Evolutionary conservation across 306 rosid genomes (phyloP).

Genomic region (Ammopiptanthus mongolicus): DNA sequence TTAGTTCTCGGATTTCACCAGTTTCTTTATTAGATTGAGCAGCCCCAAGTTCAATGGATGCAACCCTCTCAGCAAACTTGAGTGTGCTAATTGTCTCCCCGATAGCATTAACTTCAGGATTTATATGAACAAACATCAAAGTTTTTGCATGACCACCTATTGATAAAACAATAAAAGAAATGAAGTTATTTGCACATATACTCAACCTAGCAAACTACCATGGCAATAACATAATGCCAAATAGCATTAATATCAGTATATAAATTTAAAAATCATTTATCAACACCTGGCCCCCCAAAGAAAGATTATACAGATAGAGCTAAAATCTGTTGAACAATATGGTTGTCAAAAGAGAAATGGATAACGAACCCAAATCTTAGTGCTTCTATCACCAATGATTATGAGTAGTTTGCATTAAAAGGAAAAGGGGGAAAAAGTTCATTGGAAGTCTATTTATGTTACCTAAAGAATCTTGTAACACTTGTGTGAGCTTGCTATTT

Average conservation of each 20-base stretch:
- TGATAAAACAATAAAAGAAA: conserved; percentile 13
- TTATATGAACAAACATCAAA: conserved; percentile 98
- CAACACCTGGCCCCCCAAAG: neutral
- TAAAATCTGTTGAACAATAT: neutral
- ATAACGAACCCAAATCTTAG: neutral
- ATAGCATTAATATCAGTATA: neutral
- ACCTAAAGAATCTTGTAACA: conserved; percentile 96
- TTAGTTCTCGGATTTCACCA: conserved; percentile 81
- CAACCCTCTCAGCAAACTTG: conserved; percentile 97
- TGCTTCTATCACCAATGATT: neutral
- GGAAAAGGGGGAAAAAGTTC: neutral
- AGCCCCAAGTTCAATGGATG: conserved; percentile 90
- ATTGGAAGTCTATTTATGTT: conserved; percentile 10
- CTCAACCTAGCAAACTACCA: neutral
- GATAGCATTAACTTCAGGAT: conserved; percentile 79
- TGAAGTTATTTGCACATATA: neutral
- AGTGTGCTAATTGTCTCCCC: conserved; percentile 99
- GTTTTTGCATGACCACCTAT: conserved; percentile 98
- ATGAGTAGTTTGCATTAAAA: neutral
- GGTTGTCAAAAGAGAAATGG: neutral
- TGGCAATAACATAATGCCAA: neutral
- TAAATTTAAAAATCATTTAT: neutral
- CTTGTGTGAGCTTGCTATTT: conserved; percentile 98
- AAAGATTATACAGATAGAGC: neutral
- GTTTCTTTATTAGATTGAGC: conserved; percentile 90